Evolutionary conservation across 768 basidiomycete species (phyloP).

Genomic region (Phanerochaete sordida): DNA sequence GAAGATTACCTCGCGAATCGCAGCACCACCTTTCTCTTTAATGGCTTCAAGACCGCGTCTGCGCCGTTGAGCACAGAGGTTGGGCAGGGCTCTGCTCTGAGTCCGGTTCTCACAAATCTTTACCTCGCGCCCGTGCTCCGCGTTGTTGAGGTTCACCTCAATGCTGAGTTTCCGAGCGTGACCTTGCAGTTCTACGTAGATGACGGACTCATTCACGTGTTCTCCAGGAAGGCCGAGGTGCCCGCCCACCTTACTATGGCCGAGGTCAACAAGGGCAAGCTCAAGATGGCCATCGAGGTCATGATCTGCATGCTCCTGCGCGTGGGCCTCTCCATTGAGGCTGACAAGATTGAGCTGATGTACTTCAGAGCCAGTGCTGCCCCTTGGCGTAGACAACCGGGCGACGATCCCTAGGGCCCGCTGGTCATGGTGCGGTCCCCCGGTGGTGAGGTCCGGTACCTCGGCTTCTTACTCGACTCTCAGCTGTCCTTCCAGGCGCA

Average conservation of each 20-base stretch:
- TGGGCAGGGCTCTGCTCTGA: constrained; percentile 15
- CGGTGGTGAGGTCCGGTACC: constrained; percentile 11
- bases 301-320: neutral
- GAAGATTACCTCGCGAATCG: constrained; percentile 7
- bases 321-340: constrained; percentile 9
- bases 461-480: constrained; percentile 17
- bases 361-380: constrained; percentile 7
- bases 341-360: constrained; percentile 12
- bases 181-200: constrained; percentile 15
- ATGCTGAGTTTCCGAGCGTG: neutral
- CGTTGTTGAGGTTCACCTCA: neutral
- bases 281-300: neutral
- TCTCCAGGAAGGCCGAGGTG: neutral
- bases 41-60: neutral
- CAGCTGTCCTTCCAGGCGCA: constrained; percentile 12
- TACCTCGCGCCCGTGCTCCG: constrained; percentile 10
- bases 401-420: neutral
- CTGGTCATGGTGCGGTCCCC: neutral
- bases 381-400: neutral
- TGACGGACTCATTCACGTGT: constrained; percentile 8
- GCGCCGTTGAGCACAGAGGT: neutral
- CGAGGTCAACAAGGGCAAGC: too few species aligned
- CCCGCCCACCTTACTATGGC: neutral
- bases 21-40: constrained; percentile 4
- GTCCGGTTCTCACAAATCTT: constrained; percentile 10